These are phyloP conservation scores for Corchorus capsularis DNA, from an alignment of 345 rosid genomes.

Conservation along the genomic window DNA sequence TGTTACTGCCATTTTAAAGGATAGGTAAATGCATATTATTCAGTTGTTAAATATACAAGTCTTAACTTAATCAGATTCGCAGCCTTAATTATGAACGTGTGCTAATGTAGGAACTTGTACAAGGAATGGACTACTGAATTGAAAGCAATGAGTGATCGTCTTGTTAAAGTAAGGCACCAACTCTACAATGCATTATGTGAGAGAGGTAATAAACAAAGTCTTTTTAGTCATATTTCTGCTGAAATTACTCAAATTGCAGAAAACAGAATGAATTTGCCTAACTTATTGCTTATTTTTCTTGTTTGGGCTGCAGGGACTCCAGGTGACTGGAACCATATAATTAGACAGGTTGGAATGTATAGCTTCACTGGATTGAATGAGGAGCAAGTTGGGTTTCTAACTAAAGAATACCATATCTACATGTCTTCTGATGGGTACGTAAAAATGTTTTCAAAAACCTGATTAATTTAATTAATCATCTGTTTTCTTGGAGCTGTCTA, in stretches of 20 bases:
- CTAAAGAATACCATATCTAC: slow-evolving; percentile 63
- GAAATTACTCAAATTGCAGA: not conserved
- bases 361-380: slow-evolving; percentile 60
- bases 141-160: slow-evolving; percentile 72
- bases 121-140: slow-evolving; percentile 69
- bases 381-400: slow-evolving; percentile 69
- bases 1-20: slow-evolving; percentile 61
- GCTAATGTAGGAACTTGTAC: slow-evolving; percentile 45
- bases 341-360: slow-evolving; percentile 73
- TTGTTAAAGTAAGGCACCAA: slow-evolving; percentile 58
- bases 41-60: not conserved
- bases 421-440: slow-evolving; percentile 82
- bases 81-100: not conserved
- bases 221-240: not conserved
- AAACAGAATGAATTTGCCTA: slow-evolving; percentile 1
- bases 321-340: slow-evolving; percentile 77
- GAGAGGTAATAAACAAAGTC: slow-evolving; percentile 36
- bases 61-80: not conserved
- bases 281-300: not conserved
- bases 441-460: not conserved
- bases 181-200: slow-evolving; percentile 57
- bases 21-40: slow-evolving; percentile 41
- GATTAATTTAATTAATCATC: not conserved
- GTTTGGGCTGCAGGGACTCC: slow-evolving; percentile 52
- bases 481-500: not conserved